phyloP scores from a whole-genome alignment of 306 rosid species.

The Senna tora region DNA sequence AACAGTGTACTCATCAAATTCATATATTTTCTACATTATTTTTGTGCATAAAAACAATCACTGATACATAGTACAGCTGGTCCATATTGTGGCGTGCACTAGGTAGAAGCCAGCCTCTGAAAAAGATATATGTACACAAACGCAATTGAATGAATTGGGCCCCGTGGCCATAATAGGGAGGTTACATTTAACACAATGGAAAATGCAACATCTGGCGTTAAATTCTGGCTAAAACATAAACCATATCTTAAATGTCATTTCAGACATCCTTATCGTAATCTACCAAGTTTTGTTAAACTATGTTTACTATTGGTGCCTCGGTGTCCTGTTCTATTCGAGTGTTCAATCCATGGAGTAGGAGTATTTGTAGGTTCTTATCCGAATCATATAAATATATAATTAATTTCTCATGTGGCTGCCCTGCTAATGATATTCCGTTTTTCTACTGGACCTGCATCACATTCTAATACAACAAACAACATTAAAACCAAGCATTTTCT shows the following conservation, averaged over 20 bases:
- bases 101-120: too few relatives aligned
- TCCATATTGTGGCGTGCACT: too few relatives aligned
- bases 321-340: not conserved
- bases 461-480: conserved; percentile 27
- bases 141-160: too few relatives aligned
- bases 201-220: not conserved
- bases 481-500: too few relatives aligned
- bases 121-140: too few relatives aligned
- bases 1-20: too few relatives aligned
- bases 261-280: not conserved
- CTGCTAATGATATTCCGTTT: too few relatives aligned
- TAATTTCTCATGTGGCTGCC: too few relatives aligned
- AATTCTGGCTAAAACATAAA: not conserved
- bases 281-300: not conserved
- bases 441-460: conserved; percentile 24
- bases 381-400: not conserved
- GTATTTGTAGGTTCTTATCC: conserved; percentile 20
- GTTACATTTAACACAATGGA: not conserved
- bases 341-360: not conserved
- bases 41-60: too few relatives aligned
- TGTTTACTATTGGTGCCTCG: not conserved
- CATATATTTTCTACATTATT: too few relatives aligned
- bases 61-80: too few relatives aligned
- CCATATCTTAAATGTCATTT: not conserved
- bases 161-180: not conserved